These are phyloP conservation scores for Cronartium quercuum DNA, from an alignment of 1,284 basidiomycete species.

Conservation along the genomic window DNA sequence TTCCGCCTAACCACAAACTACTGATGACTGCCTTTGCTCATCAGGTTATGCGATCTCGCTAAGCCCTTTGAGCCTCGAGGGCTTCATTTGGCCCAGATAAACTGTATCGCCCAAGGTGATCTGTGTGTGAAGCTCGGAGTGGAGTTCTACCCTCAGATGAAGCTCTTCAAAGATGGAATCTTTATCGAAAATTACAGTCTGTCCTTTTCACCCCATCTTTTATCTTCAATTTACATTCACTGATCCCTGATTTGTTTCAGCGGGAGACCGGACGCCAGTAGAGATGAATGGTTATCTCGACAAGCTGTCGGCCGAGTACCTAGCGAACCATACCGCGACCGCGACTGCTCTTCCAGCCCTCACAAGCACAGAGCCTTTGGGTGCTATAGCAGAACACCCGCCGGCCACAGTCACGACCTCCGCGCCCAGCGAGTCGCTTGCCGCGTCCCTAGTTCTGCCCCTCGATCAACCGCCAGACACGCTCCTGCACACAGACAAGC, in stretches of 20 bases:
- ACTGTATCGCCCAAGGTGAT: constrained; percentile 38
- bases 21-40: background rate
- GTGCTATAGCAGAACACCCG: background rate
- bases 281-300: background rate
- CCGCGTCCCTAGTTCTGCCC: too few species aligned
- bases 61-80: constrained; percentile 11
- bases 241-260: background rate
- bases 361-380: background rate
- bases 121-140: constrained; percentile 15
- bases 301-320: background rate
- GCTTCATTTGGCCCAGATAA: constrained; percentile 21
- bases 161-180: constrained; percentile 20
- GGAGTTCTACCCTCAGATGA: constrained; percentile 31
- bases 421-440: background rate
- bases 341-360: background rate
- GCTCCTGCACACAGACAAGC: background rate
- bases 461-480: background rate
- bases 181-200: constrained; percentile 25
- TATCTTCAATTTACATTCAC: background rate
- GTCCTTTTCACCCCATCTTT: background rate
- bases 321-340: background rate
- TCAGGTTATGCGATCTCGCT: constrained; percentile 10
- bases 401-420: background rate
- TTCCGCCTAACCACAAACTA: background rate
- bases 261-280: background rate